These are phyloP conservation scores for Diaporthe caulivora DNA, from an alignment of 2,329 filamentous ascomycete genomes.

Conservation along the genomic window DNA sequence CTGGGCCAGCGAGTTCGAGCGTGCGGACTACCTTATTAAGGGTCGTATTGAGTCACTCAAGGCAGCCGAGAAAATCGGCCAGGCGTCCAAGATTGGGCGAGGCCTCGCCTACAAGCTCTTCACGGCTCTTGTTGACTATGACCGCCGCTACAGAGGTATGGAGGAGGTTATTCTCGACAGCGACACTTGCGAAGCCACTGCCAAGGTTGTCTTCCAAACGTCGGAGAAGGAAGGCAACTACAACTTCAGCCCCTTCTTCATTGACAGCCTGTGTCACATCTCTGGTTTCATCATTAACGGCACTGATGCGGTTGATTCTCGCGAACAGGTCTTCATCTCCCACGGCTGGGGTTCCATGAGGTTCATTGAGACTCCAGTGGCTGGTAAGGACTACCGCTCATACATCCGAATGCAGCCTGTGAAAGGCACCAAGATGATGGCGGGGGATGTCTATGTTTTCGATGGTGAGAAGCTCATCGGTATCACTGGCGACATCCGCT, in stretches of 20 bases:
- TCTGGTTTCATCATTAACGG: constrained; percentile 73
- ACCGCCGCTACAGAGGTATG: constrained; percentile 66
- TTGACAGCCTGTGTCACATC: constrained; percentile 70
- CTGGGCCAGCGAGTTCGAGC: constrained; percentile 76
- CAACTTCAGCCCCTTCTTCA: constrained; percentile 69
- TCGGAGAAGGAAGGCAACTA: constrained; percentile 62
- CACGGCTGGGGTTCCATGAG: constrained; percentile 70
- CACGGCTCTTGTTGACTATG: constrained; percentile 68
- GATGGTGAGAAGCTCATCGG: constrained; percentile 64
- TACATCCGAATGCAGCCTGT: constrained; percentile 71
- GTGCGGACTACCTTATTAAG: constrained; percentile 77
- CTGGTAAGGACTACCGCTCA: constrained; percentile 63
- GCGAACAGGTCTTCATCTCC: constrained; percentile 68
- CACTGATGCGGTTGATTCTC: constrained; percentile 66
- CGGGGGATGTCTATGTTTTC: constrained; percentile 68
- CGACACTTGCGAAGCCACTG: constrained; percentile 56
- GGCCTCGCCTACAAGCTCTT: constrained; percentile 84
- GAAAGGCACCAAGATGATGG: constrained; percentile 63
- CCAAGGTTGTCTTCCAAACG: constrained; percentile 60
- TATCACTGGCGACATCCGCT: constrained; percentile 69
- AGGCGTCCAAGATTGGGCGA: constrained; percentile 79
- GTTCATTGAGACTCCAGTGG: constrained; percentile 60
- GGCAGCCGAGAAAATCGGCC: constrained; percentile 72
- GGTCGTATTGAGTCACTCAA: constrained; percentile 69
- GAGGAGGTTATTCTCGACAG: constrained; percentile 69